Base-by-base conservation (phyloP, 2,329 filamentous ascomycete genomes). In the Penicillium sp. region DNA sequence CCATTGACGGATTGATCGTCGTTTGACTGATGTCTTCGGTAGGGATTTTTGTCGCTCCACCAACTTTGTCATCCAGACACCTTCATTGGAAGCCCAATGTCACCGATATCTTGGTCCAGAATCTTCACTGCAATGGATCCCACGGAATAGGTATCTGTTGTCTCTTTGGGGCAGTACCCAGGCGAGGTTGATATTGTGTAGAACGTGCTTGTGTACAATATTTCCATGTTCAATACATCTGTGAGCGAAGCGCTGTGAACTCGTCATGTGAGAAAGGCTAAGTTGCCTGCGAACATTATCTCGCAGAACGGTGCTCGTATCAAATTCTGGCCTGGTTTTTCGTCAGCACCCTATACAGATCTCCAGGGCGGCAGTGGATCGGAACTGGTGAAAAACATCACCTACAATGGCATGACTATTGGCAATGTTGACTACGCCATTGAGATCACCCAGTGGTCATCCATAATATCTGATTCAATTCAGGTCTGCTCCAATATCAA, bases 61-160 rank as follows among this genome's bases (percentile, higher is more conserved):
- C 19, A 77, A 80, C 41, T 75, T 88, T 30, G 78, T 84, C 0
- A 86, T 88, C 30, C 83, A 87, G 60, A 80, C 11, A 83, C 83
- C 0, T 88, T 88, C 76, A n/a, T n/a, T n/a, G n/a, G n/a, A 88
- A 88, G 68, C 84, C 84, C 14, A 88, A 88, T 65, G 83, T 78
- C 58, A 87, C 83, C 36, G 78, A 86, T 55, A 80, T 88, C 7
- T 66, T 88, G 3, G 78, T 88, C 4, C 83, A 88, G 63, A 82
- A 83, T 53, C 70, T 88, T 3, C 70, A 74, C 51, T 88, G 85
- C 69, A 84, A 84, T 59, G 83, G 84, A 29, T 86, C 82, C 3
- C 85, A 88, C 60, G 86, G 86, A 33, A 87, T 88, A n/a, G n/a
- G n/a, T n/a, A 56, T 83, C 80, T 9, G 83, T 88, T n/a, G 86